A percentile compares a stretch with the other conserved stretches of the same genome.
Evolutionary conservation across 345 rosid genomes (phyloP).

Genomic region (Draba incana): DNA sequence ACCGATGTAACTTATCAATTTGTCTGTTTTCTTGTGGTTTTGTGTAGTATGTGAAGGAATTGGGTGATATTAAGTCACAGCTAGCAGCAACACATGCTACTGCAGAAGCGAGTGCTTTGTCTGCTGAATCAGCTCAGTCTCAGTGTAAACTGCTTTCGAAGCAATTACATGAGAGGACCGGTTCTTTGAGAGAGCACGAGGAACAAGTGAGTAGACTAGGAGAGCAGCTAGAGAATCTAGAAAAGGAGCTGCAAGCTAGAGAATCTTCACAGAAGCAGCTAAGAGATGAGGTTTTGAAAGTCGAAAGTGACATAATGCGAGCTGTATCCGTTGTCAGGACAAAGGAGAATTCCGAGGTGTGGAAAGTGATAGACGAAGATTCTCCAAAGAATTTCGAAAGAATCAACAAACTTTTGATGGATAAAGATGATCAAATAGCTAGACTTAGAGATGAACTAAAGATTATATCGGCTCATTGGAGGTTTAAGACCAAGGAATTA

Average conservation of each 20-base stretch:
- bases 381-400: constrained; percentile 71
- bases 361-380: constrained; percentile 60
- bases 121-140: constrained; percentile 79
- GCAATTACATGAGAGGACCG: constrained; percentile 65
- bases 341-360: constrained; percentile 59
- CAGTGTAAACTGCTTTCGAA: constrained; percentile 60
- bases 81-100: constrained; percentile 65
- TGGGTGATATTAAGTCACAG: constrained; percentile 68
- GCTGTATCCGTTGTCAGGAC: constrained; percentile 57
- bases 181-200: constrained; percentile 68
- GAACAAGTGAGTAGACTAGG: constrained; percentile 65
- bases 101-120: constrained; percentile 78
- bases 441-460: constrained; percentile 74
- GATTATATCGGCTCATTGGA: constrained; percentile 85
- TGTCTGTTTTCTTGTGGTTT: background rate
- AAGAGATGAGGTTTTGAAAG: constrained; percentile 73
- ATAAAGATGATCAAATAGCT: constrained; percentile 74
- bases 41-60: constrained; percentile 63
- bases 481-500: constrained; percentile 73
- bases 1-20: background rate
- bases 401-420: constrained; percentile 56
- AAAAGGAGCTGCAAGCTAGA: constrained; percentile 73
- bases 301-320: constrained; percentile 70
- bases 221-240: constrained; percentile 60
- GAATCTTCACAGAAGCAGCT: constrained; percentile 77